These are phyloP conservation scores for Cladosporium sp. DNA, from an alignment of 2,329 filamentous ascomycete genomes.

Conservation along the genomic window DNA sequence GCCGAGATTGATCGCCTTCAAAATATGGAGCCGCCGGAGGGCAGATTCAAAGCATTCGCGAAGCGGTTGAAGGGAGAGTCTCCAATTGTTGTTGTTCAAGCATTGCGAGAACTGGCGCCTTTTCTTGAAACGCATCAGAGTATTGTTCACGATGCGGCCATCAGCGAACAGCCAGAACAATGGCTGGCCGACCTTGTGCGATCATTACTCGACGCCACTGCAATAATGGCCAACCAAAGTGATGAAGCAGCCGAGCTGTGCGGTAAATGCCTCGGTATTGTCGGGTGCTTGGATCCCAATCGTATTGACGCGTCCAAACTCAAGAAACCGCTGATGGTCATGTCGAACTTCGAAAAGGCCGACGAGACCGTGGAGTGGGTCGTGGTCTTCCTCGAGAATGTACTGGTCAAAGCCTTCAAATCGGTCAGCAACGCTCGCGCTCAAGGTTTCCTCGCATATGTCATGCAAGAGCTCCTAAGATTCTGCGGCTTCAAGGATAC, in stretches of 20 bases:
- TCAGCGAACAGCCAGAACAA: slow-evolving; percentile 78
- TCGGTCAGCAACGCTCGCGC: slow-evolving; percentile 82
- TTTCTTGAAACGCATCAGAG: slow-evolving; percentile 72
- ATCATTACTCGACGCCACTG: slow-evolving; percentile 77
- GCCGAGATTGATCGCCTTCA: slow-evolving; percentile 62
- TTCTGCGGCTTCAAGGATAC: slow-evolving; percentile 67
- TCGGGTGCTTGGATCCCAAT: slow-evolving; percentile 90
- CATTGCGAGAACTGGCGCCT: slow-evolving; percentile 69
- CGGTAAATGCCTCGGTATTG: slow-evolving; percentile 77
- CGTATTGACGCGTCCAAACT: slow-evolving; percentile 75
- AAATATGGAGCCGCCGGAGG: slow-evolving; percentile 59
- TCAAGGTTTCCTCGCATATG: slow-evolving; percentile 89
- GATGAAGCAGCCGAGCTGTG: slow-evolving; percentile 70
- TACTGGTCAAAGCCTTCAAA: slow-evolving; percentile 86
- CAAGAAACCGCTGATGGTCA: slow-evolving; percentile 76
- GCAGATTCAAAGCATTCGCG: slow-evolving; percentile 66
- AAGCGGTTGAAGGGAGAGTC: slow-evolving; percentile 78
- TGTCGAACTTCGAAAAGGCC: slow-evolving; percentile 77
- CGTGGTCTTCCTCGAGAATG: slow-evolving; percentile 77
- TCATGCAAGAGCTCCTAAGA: slow-evolving; percentile 86
- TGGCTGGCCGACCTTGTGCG: slow-evolving; percentile 69
- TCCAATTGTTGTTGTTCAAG: slow-evolving; percentile 76
- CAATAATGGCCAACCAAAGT: slow-evolving; percentile 66
- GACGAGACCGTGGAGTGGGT: slow-evolving; percentile 83
- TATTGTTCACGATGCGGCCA: slow-evolving; percentile 71